These are phyloP conservation scores for Zygosaccharomyces sapae DNA, from an alignment of 1,139 yeast species.

Conservation along the genomic window DNA sequence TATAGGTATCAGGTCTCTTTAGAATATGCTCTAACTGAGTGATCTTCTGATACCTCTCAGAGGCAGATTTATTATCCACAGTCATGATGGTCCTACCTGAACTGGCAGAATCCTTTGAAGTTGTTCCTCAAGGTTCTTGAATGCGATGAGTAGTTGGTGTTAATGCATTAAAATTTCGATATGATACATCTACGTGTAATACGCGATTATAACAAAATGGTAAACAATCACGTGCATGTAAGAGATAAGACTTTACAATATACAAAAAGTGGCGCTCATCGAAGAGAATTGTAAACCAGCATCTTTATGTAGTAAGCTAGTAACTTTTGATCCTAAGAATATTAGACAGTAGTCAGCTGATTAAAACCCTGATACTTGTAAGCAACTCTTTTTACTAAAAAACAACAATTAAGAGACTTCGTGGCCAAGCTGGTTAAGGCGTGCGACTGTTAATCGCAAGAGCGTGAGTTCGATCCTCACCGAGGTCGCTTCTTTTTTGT, in stretches of 20 bases:
- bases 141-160: background rate
- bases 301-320: too few relatives aligned
- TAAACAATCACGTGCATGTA: background rate
- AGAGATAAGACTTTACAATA: too few relatives aligned
- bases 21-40: slow-evolving; percentile 94
- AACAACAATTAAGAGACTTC: slow-evolving; percentile 10
- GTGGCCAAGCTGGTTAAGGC: slow-evolving; percentile 25
- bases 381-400: too few relatives aligned
- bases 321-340: too few relatives aligned
- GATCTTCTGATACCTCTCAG: slow-evolving; percentile 87
- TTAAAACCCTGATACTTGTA: too few relatives aligned
- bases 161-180: background rate
- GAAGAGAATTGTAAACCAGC: too few relatives aligned
- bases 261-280: too few relatives aligned
- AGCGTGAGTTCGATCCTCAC: slow-evolving; percentile 23
- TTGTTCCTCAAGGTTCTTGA: background rate
- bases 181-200: background rate
- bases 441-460: slow-evolving; percentile 24
- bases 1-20: slow-evolving; percentile 96
- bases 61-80: slow-evolving; percentile 43
- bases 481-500: slow-evolving; percentile 14
- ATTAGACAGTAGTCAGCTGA: too few relatives aligned
- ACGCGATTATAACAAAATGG: background rate
- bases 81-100: slow-evolving; percentile 7
- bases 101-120: background rate